Conservation (phyloP, 495 filamentous ascomycete species). For the Bathelium albidoporum region DNA sequence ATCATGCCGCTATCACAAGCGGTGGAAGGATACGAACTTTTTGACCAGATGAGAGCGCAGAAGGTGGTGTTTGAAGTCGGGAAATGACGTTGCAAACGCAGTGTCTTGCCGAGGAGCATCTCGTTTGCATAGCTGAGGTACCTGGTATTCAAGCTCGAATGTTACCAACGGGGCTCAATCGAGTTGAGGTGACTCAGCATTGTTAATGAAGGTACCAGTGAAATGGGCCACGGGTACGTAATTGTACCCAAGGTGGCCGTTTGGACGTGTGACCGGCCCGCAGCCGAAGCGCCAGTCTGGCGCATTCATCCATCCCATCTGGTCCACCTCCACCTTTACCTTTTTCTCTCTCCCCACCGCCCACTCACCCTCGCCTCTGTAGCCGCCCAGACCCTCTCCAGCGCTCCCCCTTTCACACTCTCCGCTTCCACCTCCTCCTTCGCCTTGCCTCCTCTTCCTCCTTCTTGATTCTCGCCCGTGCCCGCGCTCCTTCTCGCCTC, state of each 20-base stretch:
- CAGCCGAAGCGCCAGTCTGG: not conserved
- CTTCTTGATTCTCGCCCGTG: not conserved
- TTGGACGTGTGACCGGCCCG: not conserved
- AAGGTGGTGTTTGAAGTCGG: conserved; percentile 63
- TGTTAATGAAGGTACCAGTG: too few species aligned
- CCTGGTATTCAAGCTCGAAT: too few species aligned
- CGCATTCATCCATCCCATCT: not conserved
- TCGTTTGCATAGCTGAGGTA: too few species aligned
- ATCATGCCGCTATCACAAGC: conserved; percentile 82
- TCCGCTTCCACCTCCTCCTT: not conserved
- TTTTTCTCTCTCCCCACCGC: not conserved
- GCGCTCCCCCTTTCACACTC: not conserved
- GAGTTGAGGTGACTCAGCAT: too few species aligned
- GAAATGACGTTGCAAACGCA: conserved; percentile 25
- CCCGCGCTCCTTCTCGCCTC: not conserved
- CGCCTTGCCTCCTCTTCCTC: not conserved
- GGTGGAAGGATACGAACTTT: conserved; percentile 81
- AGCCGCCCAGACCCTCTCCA: not conserved
- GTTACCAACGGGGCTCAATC: too few species aligned
- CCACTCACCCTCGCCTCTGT: not conserved
- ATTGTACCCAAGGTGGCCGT: too few species aligned
- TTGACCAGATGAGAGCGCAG: conserved; percentile 86
- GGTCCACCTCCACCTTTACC: not conserved
- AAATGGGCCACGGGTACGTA: too few species aligned
- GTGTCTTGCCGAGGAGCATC: too few species aligned